Evolutionary conservation across 306 rosid species (phyloP), one percentile per base, ranked within the genome.

Genomic region (Hippophae tibetana): DNA sequence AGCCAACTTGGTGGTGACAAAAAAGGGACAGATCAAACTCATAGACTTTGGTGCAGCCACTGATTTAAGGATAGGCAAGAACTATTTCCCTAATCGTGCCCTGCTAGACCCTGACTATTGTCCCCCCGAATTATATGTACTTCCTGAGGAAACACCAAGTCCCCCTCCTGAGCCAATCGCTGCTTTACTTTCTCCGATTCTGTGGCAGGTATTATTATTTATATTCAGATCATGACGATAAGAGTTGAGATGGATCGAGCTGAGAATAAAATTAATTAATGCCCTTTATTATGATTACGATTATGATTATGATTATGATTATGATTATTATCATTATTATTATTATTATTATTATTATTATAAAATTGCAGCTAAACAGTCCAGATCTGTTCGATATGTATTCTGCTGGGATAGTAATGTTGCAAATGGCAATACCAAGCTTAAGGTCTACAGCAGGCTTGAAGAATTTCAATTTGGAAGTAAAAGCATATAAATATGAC

Each of bases 1-100:
- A 58, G 88, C 86, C 60, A 92, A 92, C 72, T 61, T 92, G 62
- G 99, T 92, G 43, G 99, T 92, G 58, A 92, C 96, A 2, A 82
- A 76, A 65, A 31, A 31, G 5, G 38, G 38, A 31, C 4, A 31
- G 38, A 31, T 31, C 38, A 31, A 31, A 31, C 87, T 88, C 77
- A 92, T 88, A 58, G 96, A 92, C 77, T 92, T 92, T 48, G 99
- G 99, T 72, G 95, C 99, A 25, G 96, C 99, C 48, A 72, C 99
- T 5, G 99, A 88, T 74, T 86, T 92, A 52, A 79, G 99, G 55
- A 85, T 92, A 9, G 99, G 99, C 57, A 92, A 92, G 85, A 92
- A 92, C 78, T 92, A 85, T 49, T 74, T 76, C 27, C 95, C 99
- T 5, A 59, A 82, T 65, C 76, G 72, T 31, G 68, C 82, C 58